Conservation (phyloP, 495 filamentous ascomycete genomes). For the Cudoniella acicularis region DNA sequence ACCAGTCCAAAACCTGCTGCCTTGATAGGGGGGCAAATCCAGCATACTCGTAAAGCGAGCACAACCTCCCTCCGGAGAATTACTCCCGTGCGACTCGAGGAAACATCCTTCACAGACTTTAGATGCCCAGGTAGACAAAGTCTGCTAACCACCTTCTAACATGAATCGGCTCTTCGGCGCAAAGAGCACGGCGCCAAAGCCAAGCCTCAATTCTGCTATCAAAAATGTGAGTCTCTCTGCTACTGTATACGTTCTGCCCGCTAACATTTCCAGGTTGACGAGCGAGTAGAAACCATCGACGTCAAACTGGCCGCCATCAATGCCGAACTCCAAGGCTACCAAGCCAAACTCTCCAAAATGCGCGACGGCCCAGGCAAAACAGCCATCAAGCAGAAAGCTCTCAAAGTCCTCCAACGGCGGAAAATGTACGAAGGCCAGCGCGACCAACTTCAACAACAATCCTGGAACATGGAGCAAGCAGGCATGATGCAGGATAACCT, state of each 20-base stretch:
- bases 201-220: conserved; percentile 84
- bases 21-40: too few relatives aligned
- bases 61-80: too few relatives aligned
- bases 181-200: conserved; percentile 85
- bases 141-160: conserved; percentile 14
- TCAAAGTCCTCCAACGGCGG: conserved; percentile 93
- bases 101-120: background rate
- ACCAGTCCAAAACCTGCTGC: background rate
- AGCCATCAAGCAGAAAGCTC: conserved; percentile 88
- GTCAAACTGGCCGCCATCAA: conserved; percentile 92
- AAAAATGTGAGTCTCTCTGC: conserved; percentile 55
- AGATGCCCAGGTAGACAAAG: background rate
- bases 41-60: background rate
- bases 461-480: conserved; percentile 99
- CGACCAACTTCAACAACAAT: conserved; percentile 90
- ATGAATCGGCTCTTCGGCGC: conserved; percentile 98
- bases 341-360: conserved; percentile 86
- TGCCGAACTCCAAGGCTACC: conserved; percentile 85
- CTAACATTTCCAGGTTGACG: conserved; percentile 59
- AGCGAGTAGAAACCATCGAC: conserved; percentile 83
- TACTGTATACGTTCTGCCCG: conserved; percentile 5
- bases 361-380: conserved; percentile 93
- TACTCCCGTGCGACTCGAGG: too few relatives aligned
- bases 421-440: conserved; percentile 94
- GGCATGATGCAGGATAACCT: conserved; percentile 99